Evolutionary conservation across 257 asterid genomes (phyloP).

Genomic region (Datura wrightii): DNA sequence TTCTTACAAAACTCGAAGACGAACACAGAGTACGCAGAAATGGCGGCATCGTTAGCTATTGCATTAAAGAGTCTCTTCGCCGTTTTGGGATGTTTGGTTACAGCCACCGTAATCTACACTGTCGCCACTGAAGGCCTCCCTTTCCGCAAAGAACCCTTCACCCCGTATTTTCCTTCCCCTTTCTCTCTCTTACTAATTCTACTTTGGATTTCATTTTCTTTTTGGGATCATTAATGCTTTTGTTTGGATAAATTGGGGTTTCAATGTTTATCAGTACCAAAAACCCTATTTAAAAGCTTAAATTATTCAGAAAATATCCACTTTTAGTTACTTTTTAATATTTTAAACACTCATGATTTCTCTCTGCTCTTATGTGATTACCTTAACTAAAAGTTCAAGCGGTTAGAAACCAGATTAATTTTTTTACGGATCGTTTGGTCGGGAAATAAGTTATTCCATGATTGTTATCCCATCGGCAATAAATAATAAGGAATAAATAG

Average conservation of each 20-base stretch:
- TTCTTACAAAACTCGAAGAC: background rate
- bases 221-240: too few relatives aligned
- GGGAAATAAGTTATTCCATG: too few relatives aligned
- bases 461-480: too few relatives aligned
- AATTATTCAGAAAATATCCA: too few relatives aligned
- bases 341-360: too few relatives aligned
- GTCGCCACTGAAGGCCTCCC: constrained; percentile 72
- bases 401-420: too few relatives aligned
- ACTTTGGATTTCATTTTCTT: background rate
- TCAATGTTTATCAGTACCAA: background rate
- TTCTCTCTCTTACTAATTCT: background rate
- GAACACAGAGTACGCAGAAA: constrained; percentile 32
- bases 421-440: too few relatives aligned
- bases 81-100: constrained; percentile 56
- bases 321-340: too few relatives aligned
- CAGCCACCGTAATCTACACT: constrained; percentile 67
- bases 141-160: constrained; percentile 71
- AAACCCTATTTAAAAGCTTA: background rate
- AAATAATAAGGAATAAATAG: too few relatives aligned
- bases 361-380: too few relatives aligned
- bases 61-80: constrained; percentile 58
- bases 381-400: too few relatives aligned
- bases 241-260: background rate
- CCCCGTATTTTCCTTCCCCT: constrained; percentile 58
- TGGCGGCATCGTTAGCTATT: constrained; percentile 55